Conservation (phyloP, 1,284 basidiomycete genomes). For the Agaricales sp. region DNA sequence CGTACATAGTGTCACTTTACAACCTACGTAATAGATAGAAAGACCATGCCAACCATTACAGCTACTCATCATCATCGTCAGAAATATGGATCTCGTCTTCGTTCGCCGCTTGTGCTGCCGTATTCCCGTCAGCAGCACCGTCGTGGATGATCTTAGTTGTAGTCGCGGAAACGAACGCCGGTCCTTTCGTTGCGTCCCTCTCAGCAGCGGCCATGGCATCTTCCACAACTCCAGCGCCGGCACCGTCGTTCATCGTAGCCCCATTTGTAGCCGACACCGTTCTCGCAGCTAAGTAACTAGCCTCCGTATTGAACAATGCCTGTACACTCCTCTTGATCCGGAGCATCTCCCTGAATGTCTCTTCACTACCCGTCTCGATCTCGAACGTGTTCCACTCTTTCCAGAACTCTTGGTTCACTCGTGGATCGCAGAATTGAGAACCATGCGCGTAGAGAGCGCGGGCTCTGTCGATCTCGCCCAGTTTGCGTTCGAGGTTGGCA, state of each 20-base stretch:
- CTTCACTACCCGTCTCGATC: slow-evolving; percentile 95
- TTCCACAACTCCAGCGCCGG: slow-evolving; percentile 40
- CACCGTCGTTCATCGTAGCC: slow-evolving; percentile 22
- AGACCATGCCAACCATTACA: not conserved
- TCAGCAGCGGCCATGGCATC: slow-evolving; percentile 69
- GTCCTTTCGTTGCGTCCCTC: slow-evolving; percentile 37
- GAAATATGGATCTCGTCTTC: slow-evolving; percentile 65
- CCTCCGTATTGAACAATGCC: slow-evolving; percentile 97
- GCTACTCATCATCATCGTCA: slow-evolving; percentile 55
- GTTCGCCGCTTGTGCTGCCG: slow-evolving; percentile 18
- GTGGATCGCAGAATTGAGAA: slow-evolving; percentile 96
- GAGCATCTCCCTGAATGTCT: slow-evolving; percentile 98
- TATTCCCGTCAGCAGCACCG: slow-evolving; percentile 18
- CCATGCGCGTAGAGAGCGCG: slow-evolving; percentile 95
- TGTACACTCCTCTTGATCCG: slow-evolving; percentile 97
- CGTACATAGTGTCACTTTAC: not conserved
- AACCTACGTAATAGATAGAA: no score
- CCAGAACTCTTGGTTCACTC: slow-evolving; percentile 89
- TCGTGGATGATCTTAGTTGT: slow-evolving; percentile 26
- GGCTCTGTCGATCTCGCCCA: slow-evolving; percentile 97
- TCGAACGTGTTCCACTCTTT: slow-evolving; percentile 95
- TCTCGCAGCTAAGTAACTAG: slow-evolving; percentile 81
- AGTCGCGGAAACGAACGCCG: slow-evolving; percentile 59
- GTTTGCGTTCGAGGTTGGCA: slow-evolving; percentile 91
- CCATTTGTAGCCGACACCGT: slow-evolving; percentile 61